These are phyloP conservation scores for Phyllosticta capitalensis DNA, from an alignment of 2,329 filamentous ascomycete species.

Conservation along the genomic window DNA sequence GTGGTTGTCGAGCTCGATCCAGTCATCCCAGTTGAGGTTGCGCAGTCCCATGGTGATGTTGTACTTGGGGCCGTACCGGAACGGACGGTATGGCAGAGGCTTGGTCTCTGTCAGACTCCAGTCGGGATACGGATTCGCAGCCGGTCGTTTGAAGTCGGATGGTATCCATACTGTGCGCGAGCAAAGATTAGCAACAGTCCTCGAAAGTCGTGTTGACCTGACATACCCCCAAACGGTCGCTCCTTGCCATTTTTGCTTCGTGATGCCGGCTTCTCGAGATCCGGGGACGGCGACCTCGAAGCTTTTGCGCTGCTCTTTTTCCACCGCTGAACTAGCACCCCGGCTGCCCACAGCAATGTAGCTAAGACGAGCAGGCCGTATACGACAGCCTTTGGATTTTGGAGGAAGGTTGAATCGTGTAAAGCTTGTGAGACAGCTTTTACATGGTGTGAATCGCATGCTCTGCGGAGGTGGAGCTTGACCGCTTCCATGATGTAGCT, in stretches of 20 bases:
- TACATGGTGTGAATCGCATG: conserved; percentile 4
- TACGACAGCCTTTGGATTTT: conserved; percentile 17
- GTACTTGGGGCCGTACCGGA: conserved; percentile 68
- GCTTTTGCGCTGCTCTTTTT: conserved; percentile 13
- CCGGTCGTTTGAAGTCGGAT: conserved; percentile 49
- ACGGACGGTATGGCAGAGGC: conserved; percentile 68
- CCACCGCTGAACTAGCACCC: conserved; percentile 20
- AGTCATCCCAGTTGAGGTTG: conserved; percentile 59
- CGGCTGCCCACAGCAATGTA: conserved; percentile 23
- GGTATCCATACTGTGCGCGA: conserved; percentile 44
- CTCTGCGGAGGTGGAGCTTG: conserved; percentile 14
- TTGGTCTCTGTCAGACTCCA: conserved; percentile 62
- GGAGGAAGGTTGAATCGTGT: neutral
- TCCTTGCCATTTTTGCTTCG: conserved; percentile 23
- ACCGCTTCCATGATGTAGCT: conserved; percentile 14
- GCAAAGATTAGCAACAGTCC: conserved; percentile 6
- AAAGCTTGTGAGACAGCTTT: conserved; percentile 4
- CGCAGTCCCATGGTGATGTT: conserved; percentile 69
- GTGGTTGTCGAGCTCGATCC: conserved; percentile 79
- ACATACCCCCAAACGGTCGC: conserved; percentile 39
- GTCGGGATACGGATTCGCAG: conserved; percentile 51
- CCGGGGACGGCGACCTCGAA: conserved; percentile 24
- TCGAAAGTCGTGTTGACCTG: neutral
- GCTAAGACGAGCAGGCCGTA: conserved; percentile 25
- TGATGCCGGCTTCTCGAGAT: conserved; percentile 36